Evolutionary conservation across 768 basidiomycete genomes (phyloP).

Genomic region (Tylopilus intermedius): DNA sequence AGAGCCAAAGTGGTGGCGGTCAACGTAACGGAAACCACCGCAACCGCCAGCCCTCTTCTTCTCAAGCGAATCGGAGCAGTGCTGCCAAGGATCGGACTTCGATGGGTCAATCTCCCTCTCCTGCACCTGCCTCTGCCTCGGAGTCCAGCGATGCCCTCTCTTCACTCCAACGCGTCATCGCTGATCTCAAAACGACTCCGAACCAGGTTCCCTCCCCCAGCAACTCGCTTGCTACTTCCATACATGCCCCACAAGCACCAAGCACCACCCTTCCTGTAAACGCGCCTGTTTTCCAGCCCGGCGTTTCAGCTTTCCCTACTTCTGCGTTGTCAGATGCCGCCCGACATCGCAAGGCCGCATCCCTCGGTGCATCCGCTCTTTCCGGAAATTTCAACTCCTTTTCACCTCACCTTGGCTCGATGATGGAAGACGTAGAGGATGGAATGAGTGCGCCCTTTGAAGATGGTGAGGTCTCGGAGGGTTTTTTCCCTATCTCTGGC

Average conservation of each 20-base stretch:
- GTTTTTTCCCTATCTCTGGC: conserved; percentile 41
- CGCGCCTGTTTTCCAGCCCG: conserved; percentile 72
- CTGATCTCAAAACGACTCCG: conserved; percentile 82
- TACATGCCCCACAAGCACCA: conserved; percentile 43
- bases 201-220: conserved; percentile 39
- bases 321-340: conserved; percentile 41
- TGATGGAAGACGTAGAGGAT: conserved; percentile 81
- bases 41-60: conserved; percentile 54
- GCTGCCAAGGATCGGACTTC: conserved; percentile 44
- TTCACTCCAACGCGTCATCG: conserved; percentile 89
- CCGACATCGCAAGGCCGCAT: conserved; percentile 79
- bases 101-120: conserved; percentile 35
- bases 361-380: conserved; percentile 56
- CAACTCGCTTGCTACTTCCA: conserved; percentile 38
- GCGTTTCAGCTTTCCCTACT: conserved; percentile 52
- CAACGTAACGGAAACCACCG: conserved; percentile 48
- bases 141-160: conserved; percentile 79
- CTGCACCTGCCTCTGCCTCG: conserved; percentile 46
- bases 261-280: conserved; percentile 56
- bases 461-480: conserved; percentile 75
- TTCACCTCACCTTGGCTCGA: conserved; percentile 75
- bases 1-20: conserved; percentile 44
- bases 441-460: conserved; percentile 48
- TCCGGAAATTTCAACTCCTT: conserved; percentile 65
- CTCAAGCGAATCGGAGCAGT: conserved; percentile 53